Evolutionary conservation across 495 filamentous ascomycete genomes (phyloP).

Genomic region (Hyaloscypha variabilis): DNA sequence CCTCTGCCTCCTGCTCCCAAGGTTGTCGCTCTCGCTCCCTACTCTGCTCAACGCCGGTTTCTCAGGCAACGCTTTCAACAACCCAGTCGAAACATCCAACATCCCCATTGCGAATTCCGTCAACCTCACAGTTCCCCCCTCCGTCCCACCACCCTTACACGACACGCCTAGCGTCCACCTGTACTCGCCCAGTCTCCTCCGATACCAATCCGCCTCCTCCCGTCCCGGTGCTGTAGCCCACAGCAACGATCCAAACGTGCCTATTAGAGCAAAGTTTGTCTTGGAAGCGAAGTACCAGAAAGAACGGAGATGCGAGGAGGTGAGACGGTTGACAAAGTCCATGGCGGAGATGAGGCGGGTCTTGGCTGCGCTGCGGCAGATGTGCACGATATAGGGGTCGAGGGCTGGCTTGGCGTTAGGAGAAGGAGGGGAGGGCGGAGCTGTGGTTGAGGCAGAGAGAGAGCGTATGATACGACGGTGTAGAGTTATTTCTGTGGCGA

Average conservation of each 20-base stretch:
- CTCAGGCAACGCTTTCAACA: conserved; percentile 58
- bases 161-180: conserved; percentile 90
- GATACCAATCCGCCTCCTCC: conserved; percentile 97
- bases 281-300: conserved; percentile 87
- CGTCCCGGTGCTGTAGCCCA: conserved; percentile 83
- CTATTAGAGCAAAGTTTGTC: conserved; percentile 80
- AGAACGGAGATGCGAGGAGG: conserved; percentile 67
- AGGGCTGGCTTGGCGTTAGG: conserved; percentile 31
- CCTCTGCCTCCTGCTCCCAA: conserved; percentile 21
- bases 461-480: conserved; percentile 81
- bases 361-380: conserved; percentile 90
- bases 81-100: conserved; percentile 63
- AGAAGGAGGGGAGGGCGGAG: conserved; percentile 36
- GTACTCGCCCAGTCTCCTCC: conserved; percentile 82
- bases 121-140: conserved; percentile 48
- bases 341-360: conserved; percentile 77
- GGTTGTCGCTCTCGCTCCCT: conserved; percentile 28
- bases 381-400: conserved; percentile 82
- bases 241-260: conserved; percentile 78
- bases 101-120: conserved; percentile 76
- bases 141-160: conserved; percentile 68
- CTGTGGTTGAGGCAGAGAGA: conserved; percentile 46
- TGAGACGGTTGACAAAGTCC: conserved; percentile 77
- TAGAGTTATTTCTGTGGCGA: conserved; percentile 82
- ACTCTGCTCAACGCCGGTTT: conserved; percentile 45